These are phyloP conservation scores for Chlorella variabilis DNA, from an alignment of 163 green algal species.

Conservation along the genomic window DNA sequence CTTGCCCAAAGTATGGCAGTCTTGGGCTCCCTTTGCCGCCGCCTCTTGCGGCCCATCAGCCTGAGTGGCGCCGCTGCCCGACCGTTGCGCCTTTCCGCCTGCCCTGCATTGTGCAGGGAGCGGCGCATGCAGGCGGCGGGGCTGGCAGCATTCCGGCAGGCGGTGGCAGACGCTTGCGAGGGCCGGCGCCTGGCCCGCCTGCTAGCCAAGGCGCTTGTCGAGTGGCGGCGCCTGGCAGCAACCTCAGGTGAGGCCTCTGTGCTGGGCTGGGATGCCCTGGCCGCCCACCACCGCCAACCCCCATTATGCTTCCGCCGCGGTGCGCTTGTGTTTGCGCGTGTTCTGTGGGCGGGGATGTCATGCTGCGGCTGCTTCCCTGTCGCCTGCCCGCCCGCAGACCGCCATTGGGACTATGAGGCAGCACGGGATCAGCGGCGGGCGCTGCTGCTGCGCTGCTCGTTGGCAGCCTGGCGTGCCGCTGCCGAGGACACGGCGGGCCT, in stretches of 20 bases:
- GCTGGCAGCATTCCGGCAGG: slow-evolving; percentile 17
- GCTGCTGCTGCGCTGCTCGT: neutral
- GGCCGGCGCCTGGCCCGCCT: neutral
- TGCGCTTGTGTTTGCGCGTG: no score
- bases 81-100: no score
- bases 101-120: slow-evolving; percentile 32
- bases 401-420: slow-evolving; percentile 24
- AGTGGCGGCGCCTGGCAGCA: slow-evolving; percentile 30
- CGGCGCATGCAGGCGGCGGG: slow-evolving; percentile 15
- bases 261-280: no score
- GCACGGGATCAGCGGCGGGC: neutral
- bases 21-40: no score
- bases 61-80: no score
- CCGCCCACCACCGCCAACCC: neutral
- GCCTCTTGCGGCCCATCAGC: no score
- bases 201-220: neutral
- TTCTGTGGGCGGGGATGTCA: no score
- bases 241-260: slow-evolving; percentile 11
- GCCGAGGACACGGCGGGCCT: slow-evolving; percentile 10
- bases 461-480: neutral
- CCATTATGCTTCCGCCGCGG: no score
- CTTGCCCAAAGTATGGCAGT: no score
- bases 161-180: neutral
- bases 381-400: neutral
- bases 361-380: no score